These are phyloP conservation scores for Pontederia crassipes DNA, from an alignment of 176 grass and related monocot genomes.

Conservation along the genomic window DNA sequence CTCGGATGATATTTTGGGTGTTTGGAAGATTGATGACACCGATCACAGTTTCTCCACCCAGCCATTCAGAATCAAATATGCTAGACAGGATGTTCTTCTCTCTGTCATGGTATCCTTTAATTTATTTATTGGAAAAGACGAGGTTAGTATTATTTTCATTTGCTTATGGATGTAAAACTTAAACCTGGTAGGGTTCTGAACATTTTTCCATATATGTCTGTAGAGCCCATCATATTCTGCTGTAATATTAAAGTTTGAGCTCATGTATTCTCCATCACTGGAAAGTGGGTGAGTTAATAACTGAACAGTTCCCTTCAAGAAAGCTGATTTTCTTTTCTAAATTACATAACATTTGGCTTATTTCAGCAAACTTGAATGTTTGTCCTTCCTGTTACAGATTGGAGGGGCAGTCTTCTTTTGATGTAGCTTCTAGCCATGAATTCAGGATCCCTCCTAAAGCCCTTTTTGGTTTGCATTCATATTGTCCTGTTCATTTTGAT, in stretches of 20 bases:
- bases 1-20: slow-evolving; percentile 43
- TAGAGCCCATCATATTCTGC: slow-evolving; percentile 65
- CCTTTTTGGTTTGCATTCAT: slow-evolving; percentile 78
- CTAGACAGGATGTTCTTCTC: slow-evolving; percentile 85
- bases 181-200: not conserved
- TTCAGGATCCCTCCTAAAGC: slow-evolving; percentile 80
- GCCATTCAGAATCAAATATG: slow-evolving; percentile 70
- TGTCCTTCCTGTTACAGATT: slow-evolving; percentile 34
- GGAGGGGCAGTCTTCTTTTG: slow-evolving; percentile 47
- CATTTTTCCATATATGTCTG: slow-evolving; percentile 23
- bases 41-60: slow-evolving; percentile 89
- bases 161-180: slow-evolving; percentile 8
- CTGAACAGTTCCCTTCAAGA: not conserved
- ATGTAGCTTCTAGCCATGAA: slow-evolving; percentile 54
- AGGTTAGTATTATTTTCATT: slow-evolving; percentile 39
- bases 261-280: slow-evolving; percentile 50
- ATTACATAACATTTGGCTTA: not conserved
- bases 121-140: slow-evolving; percentile 49
- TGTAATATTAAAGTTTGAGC: slow-evolving; percentile 81
- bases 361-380: not conserved
- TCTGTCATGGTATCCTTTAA: slow-evolving; percentile 92
- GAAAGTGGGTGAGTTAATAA: slow-evolving; percentile 40
- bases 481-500: slow-evolving; percentile 93
- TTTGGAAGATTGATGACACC: slow-evolving; percentile 76
- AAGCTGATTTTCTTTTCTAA: no score